Evolutionary conservation across 192 early-diverging fungal species (phyloP), one percentile per base, ranked within the genome.

Genomic region (Gaertneriomyces sp.): DNA sequence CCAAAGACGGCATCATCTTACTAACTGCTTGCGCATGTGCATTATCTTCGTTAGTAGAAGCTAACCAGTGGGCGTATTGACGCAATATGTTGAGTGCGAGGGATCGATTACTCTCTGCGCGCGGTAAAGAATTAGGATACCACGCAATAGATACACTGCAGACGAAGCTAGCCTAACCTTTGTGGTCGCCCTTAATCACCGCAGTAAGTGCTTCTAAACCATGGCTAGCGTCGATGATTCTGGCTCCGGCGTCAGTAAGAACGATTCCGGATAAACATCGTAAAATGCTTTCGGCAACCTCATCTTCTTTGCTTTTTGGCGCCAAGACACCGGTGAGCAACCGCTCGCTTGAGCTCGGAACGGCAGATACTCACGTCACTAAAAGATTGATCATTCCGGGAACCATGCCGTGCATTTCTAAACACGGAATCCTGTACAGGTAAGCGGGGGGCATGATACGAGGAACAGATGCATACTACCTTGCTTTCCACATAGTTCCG

Each of bases 241-340:
- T 20, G 5, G 20, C n/a, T 51, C 49, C 49, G 49, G 5, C 20
- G n/a, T 20, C n/a, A n/a, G 49, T 17, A n/a, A 51, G n/a, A 51
- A 6, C 49, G n/a, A 51, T 51, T 51, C 49, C 20, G 4, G n/a
- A 20, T n/a, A 51, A 51, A 51, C 49, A 51, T 51, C 20, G 49
- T n/a, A 51, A 20, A 4, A 51, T 0, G 49, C 49, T 51, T 51
- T 51, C 49, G 49, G 20, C 4, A 5, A 51, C 49, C 20, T 5
- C 49, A 17, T 51, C 49, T n/a, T n/a, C 20, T n/a, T 51, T 51
- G 49, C n/a, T 17, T 51, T 51, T 51, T n/a, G n/a, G n/a, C n/a
- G 49, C 49, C 4, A 51, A 51, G n/a, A 5, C 49, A n/a, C 49
- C 49, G 3, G 49, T 51, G n/a, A 51, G n/a, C 20, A n/a, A 51